Evolutionary conservation across 352 stramenopile genomes (phyloP).

Genomic region (Phytopythium litorale): DNA sequence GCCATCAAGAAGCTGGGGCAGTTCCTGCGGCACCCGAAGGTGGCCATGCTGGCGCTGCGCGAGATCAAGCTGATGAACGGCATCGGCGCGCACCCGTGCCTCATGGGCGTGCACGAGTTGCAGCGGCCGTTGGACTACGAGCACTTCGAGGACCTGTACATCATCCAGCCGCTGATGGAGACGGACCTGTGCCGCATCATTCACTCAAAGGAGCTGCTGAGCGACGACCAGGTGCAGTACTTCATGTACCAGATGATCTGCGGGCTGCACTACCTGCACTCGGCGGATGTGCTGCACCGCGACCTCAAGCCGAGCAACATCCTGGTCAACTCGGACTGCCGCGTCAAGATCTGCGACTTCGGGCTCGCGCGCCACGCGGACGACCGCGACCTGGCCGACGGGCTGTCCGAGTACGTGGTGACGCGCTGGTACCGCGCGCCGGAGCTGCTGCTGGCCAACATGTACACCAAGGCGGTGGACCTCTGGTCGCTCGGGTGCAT

Average conservation of each 20-base stretch:
- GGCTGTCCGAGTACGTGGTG: slow-evolving; percentile 92
- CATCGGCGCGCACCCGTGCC: slow-evolving; percentile 62
- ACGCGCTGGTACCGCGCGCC: slow-evolving; percentile 92
- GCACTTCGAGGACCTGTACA: slow-evolving; percentile 96
- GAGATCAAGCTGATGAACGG: slow-evolving; percentile 90
- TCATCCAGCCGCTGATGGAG: slow-evolving; percentile 97
- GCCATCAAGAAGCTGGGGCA: slow-evolving; percentile 88
- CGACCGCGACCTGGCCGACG: slow-evolving; percentile 75
- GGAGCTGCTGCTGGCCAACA: slow-evolving; percentile 77
- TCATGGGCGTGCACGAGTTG: slow-evolving; percentile 86
- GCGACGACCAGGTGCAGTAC: slow-evolving; percentile 94
- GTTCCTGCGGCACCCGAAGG: slow-evolving; percentile 82
- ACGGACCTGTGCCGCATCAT: slow-evolving; percentile 93
- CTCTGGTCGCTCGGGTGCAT: slow-evolving; percentile 99
- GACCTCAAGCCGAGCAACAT: slow-evolving; percentile 98
- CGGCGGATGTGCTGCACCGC: slow-evolving; percentile 92
- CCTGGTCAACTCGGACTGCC: slow-evolving; percentile 92
- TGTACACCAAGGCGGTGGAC: slow-evolving; percentile 88
- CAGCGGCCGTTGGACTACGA: slow-evolving; percentile 79
- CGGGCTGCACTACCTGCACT: slow-evolving; percentile 95
- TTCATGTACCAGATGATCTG: slow-evolving; percentile 96
- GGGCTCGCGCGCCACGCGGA: slow-evolving; percentile 79
- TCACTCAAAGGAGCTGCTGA: slow-evolving; percentile 87
- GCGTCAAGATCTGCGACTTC: slow-evolving; percentile 88
- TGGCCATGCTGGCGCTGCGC: slow-evolving; percentile 74